Conservation (phyloP, 1,139 yeast species). For the Maudiozyma humilis region DNA sequence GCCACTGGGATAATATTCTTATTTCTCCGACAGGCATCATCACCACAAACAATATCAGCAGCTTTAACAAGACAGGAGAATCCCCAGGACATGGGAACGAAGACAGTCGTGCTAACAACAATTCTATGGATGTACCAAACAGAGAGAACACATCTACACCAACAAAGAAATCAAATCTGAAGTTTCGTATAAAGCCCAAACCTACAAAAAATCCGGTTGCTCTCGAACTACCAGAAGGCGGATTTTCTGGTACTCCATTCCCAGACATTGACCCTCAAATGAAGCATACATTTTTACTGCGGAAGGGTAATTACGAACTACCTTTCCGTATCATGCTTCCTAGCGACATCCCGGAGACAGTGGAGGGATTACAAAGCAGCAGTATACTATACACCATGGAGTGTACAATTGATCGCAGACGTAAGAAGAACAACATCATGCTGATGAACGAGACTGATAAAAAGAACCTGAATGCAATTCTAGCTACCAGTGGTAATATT, state of each 20-base stretch:
- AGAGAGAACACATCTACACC: not conserved
- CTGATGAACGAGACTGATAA: constrained; percentile 6
- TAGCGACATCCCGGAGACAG: constrained; percentile 53
- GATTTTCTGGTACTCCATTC: constrained; percentile 34
- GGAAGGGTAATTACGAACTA: constrained; percentile 57
- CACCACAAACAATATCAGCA: constrained; percentile 13
- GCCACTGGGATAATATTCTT: constrained; percentile 54
- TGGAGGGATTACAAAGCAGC: constrained; percentile 56
- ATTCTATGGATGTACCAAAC: not conserved
- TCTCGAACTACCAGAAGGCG: constrained; percentile 15
- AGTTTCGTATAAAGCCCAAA: constrained; percentile 3
- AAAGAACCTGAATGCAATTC: constrained; percentile 4
- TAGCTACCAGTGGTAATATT: constrained; percentile 5
- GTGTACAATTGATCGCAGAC: constrained; percentile 47
- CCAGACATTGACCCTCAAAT: constrained; percentile 17
- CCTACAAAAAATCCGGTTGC: not conserved
- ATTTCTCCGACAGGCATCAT: constrained; percentile 41
- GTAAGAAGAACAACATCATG: constrained; percentile 16
- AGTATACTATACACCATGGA: constrained; percentile 48
- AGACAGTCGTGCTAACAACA: not conserved
- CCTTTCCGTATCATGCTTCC: constrained; percentile 56
- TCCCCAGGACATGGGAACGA: not conserved
- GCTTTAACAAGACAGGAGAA: not conserved
- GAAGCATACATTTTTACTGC: constrained; percentile 37
- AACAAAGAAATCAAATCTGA: constrained; percentile 1